phyloP scores from a whole-genome alignment of 208 protist species.

The Vickermania spadyakhi region DNA sequence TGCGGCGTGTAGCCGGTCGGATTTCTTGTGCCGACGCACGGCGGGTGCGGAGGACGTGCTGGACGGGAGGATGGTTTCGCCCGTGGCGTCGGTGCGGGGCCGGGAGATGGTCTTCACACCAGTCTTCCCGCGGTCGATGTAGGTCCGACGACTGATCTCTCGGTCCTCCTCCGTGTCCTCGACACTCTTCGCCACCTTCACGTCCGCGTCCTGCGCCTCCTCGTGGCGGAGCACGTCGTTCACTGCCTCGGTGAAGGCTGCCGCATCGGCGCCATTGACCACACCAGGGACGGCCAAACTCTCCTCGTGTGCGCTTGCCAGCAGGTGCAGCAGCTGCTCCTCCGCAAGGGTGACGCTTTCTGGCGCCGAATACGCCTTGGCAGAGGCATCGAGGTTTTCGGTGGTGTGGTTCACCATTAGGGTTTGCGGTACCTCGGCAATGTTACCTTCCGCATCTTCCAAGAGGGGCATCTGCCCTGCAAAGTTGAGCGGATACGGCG shows the following conservation, averaged over 20 bases:
- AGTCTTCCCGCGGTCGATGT: slow-evolving; percentile 84
- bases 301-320: slow-evolving; percentile 78
- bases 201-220: slow-evolving; percentile 28
- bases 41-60: slow-evolving; percentile 18
- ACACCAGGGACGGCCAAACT: slow-evolving; percentile 23
- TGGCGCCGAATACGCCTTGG: slow-evolving; percentile 54
- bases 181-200: slow-evolving; percentile 74
- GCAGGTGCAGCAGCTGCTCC: slow-evolving; percentile 71
- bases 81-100: slow-evolving; percentile 32
- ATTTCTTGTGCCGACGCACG: slow-evolving; percentile 45
- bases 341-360: slow-evolving; percentile 39
- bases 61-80: slow-evolving; percentile 10
- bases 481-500: slow-evolving; percentile 85
- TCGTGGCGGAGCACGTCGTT: slow-evolving; percentile 74
- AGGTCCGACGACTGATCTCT: slow-evolving; percentile 67
- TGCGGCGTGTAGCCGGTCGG: slow-evolving; percentile 57
- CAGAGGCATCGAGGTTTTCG: slow-evolving; percentile 54
- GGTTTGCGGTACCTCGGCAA: slow-evolving; percentile 52
- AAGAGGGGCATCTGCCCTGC: slow-evolving; percentile 85
- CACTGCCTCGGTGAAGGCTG: slow-evolving; percentile 51
- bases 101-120: slow-evolving; percentile 72
- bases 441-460: slow-evolving; percentile 76
- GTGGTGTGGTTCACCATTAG: slow-evolving; percentile 69
- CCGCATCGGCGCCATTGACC: slow-evolving; percentile 18
- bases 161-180: slow-evolving; percentile 78